Evolutionary conservation across 1,139 yeast species (phyloP), one percentile per base, ranked within the genome.

Genomic region (Yamadazyma jaroonii): DNA sequence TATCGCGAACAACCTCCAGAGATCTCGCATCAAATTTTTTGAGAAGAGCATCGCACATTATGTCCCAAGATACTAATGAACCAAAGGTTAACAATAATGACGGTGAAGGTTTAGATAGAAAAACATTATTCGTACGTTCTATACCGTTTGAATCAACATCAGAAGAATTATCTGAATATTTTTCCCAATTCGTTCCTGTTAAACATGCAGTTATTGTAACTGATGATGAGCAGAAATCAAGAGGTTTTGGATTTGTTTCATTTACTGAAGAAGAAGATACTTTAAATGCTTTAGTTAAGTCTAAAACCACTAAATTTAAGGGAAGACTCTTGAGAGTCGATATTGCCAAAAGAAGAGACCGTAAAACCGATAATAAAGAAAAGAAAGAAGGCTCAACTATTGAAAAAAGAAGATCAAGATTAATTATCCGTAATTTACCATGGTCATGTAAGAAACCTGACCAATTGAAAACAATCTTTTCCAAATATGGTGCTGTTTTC

Each of bases 201-300:
- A 89, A 84, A 62, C 98, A 92, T 62, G 96, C 97, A 3, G 94
- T 89, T 35, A 77, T 92, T 35, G 98, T 94, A 17, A 84, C 74
- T 33, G 96, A 92, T 57, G 68, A 73, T 10, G 79, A 84, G 34
- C 77, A 84, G 34, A 67, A 77, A 34, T 86, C 96, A 4, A 77
- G 94, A 60, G 97, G 98, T 1, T 94, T 89, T 61, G 99, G 98
- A 6, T 94, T 94, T 61, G 98, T 89, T 12, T 84, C 95, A 33
- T 92, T 94, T 59, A 79, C 87, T 2, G 67, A 77, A 42, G 90
- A 87, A 45, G 96, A 87, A 35, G 98, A 94, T 57, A 86, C 97
- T 0, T 60, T 77, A 32, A 68, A 76, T 29, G 97, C 97, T 0
- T 67, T 89, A 45, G 78, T 72, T 9, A 78, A 81, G 46, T 67